Conservation (phyloP, 1,284 basidiomycete genomes). For the Marasmius fiardii region DNA sequence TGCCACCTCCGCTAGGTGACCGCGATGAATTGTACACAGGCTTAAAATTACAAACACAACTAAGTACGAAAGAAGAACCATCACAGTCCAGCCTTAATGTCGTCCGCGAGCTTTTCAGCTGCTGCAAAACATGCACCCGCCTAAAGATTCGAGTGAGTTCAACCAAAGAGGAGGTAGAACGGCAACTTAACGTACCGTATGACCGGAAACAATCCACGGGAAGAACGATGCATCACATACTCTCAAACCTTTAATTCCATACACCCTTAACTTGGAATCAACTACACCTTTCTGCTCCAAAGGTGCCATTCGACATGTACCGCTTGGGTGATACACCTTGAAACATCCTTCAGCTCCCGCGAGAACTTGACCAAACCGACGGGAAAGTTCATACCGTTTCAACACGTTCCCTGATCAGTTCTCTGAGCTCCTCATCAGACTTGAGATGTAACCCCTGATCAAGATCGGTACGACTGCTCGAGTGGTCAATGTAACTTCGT, state of each 20-base stretch:
- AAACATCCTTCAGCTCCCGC: background rate
- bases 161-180: no score
- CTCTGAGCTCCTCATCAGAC: constrained; percentile 39
- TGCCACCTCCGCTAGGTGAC: no score
- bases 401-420: constrained; percentile 40
- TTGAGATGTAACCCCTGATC: constrained; percentile 39
- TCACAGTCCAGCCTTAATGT: constrained; percentile 2
- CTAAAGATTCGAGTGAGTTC: constrained; percentile 35
- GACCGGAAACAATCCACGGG: constrained; percentile 60
- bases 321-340: background rate
- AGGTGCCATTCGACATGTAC: constrained; percentile 46
- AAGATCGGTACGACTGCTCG: constrained; percentile 32
- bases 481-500: constrained; percentile 41
- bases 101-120: constrained; percentile 62
- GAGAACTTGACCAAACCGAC: background rate
- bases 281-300: constrained; percentile 26
- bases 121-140: constrained; percentile 54
- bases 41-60: no score
- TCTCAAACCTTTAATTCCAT: constrained; percentile 15
- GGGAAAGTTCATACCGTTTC: constrained; percentile 40
- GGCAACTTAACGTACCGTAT: constrained; percentile 43
- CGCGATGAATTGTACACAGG: no score
- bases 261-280: constrained; percentile 19
- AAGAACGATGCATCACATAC: constrained; percentile 53
- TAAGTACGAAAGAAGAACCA: background rate